Base-by-base conservation (phyloP, 768 basidiomycete genomes). In the Auricularia cornea region DNA sequence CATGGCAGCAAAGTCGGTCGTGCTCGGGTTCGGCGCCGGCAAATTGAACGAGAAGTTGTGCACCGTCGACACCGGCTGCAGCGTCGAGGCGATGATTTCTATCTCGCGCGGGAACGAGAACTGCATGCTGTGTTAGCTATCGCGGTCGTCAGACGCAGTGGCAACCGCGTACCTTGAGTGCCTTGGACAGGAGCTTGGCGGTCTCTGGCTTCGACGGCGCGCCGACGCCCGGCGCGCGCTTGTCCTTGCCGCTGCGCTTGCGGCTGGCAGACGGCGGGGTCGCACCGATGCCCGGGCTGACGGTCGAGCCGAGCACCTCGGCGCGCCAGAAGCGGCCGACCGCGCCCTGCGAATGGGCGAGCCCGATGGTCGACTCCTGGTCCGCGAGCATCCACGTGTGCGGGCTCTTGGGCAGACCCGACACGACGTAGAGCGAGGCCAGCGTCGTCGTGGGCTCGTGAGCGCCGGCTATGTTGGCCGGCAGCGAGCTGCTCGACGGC, bases 11-110 rank as follows among this genome's bases (percentile, higher is more conserved):
- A 64, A 54, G 20, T 56, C 60, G 0, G 32, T n/a, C 18, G 44
- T 33, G 38, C 60, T 48, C 1, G 88, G 89, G 48, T 80, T 84
- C 12, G 89, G 85, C 3, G 89, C 85, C 59, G 91, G 88, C 59
- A 94, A 82, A 8, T 83, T 87, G 71, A 98, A 98, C 3, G 90
- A 90, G 76, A 97, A 98, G 0, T 86, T 89, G 72, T 97, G 93
- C 54, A 94, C 87, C 18, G 94, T 97, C 5, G 91, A 92, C 1
- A 94, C 89, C 6, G 95, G 95, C 68, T 95, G 92, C 11, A 95
- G 82, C 0, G 93, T 92, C n/a, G 94, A 93, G 16, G 94, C 92
- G 71, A 98, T 90, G 62, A 98, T 88, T 72, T 95, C 93, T 51
- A 95, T 90, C 73, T 96, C 94, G 61, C 90, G 89, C 38, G 91